Percentiles rank a stretch among this genome's conserved stretches.
Conservation (phyloP, 805 yeast species). For the Lachancea cidri region DNA sequence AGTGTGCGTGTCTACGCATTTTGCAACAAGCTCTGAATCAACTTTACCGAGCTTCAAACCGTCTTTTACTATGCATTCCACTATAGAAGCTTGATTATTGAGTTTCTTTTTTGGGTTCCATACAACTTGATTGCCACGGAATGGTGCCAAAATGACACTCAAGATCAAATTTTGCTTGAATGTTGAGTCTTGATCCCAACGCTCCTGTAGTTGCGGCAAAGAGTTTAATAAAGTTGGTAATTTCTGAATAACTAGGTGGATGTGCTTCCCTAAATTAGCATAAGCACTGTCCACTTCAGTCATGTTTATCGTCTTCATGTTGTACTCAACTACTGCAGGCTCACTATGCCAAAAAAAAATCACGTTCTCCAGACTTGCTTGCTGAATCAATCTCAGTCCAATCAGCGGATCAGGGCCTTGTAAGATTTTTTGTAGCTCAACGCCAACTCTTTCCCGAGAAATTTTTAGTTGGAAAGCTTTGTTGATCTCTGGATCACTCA, state of each 20-base stretch:
- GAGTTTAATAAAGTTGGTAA: constrained; percentile 4
- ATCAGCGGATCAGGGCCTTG: constrained; percentile 53
- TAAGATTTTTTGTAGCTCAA: constrained; percentile 76
- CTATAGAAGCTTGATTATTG: constrained; percentile 23
- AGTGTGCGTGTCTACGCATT: constrained; percentile 35
- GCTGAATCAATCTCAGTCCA: constrained; percentile 57
- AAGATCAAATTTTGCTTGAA: constrained; percentile 20
- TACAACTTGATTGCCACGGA: constrained; percentile 17
- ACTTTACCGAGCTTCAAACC: constrained; percentile 62
- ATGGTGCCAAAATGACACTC: constrained; percentile 21
- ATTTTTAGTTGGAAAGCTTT: constrained; percentile 63
- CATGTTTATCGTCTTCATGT: constrained; percentile 14
- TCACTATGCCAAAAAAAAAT: constrained; percentile 46
- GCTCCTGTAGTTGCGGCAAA: constrained; percentile 1
- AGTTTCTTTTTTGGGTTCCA: constrained; percentile 25
- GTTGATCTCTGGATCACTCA: constrained; percentile 56
- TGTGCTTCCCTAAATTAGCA: constrained; percentile 5
- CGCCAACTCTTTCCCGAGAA: constrained; percentile 85
- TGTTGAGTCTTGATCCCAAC: neutral
- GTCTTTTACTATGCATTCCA: constrained; percentile 53
- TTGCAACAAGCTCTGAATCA: constrained; percentile 48
- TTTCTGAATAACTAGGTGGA: constrained; percentile 5
- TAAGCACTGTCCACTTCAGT: constrained; percentile 5
- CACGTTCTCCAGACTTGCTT: constrained; percentile 49
- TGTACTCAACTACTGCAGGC: constrained; percentile 18